Evolutionary conservation across 257 asterid species (phyloP), one percentile per base, ranked within the genome.

Genomic region (Capsicum baccatum): DNA sequence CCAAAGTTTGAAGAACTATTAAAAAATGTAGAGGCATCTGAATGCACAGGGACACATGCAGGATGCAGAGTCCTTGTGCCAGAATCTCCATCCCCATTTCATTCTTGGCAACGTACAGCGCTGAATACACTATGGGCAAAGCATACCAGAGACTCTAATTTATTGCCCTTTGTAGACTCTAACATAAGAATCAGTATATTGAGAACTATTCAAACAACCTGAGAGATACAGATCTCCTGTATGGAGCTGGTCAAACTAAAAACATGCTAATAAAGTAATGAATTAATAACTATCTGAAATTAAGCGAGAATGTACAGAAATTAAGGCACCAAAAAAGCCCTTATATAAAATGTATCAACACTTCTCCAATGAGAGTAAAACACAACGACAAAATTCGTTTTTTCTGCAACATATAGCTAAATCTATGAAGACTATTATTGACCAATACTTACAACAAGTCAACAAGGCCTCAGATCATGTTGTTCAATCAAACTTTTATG

Each of bases 401-500:
- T 26, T 26, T 26, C 33, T 26, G 33, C 33, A 26, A 26, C 33
- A 26, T 26, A 26, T 26, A 26, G 33, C 33, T 26, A 81, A 81
- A 39, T 21, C 26, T 3, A 50, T 26, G 21, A 8, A 21, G 50
- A 14, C 9, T 52, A 26, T 8, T 52, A 0, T 21, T 13, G 6
- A 16, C 5, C 66, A 48, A 63, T 15, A 0, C 6, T 50, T 42
- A 14, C n/a, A 47, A 26, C 33, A 26, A 26, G 33, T 26, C 33
- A 26, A 15, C n/a, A 83, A 13, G 86, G 86, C 81, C 86, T 73
- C 82, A 47, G 86, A 19, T 83, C 47, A 68, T 67, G 39, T 68
- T 26, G 37, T 15, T 55, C 85, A 17, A 44, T 83, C 85, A 83
- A 10, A 16, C 47, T n/a, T 35, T 3, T 26, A 35, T 82, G 85